Evolutionary conservation across 306 rosid species (phyloP).

Genomic region (Senna siamea): DNA sequence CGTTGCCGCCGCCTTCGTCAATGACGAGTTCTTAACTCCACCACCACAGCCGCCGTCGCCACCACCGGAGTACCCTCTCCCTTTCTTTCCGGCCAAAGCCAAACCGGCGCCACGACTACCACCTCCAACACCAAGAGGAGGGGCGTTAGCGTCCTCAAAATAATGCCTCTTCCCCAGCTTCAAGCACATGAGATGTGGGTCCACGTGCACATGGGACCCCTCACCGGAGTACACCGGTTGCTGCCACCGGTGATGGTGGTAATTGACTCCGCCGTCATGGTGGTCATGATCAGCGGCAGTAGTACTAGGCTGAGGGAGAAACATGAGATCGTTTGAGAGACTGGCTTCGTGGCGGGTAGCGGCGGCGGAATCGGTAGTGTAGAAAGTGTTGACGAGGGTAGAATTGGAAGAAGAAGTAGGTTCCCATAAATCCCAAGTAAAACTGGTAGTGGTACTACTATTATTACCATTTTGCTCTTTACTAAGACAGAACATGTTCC

Average conservation of each 20-base stretch:
- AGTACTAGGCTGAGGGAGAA: conserved; percentile 35
- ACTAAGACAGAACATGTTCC: conserved; percentile 58
- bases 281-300: not conserved
- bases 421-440: conserved; percentile 67
- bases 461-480: conserved; percentile 54
- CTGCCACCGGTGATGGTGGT: not conserved
- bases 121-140: not conserved
- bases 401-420: conserved; percentile 39
- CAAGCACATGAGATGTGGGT: conserved; percentile 81
- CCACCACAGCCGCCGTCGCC: conserved; percentile 16
- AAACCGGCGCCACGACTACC: conserved; percentile 17
- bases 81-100: conserved; percentile 53
- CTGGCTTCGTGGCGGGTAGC: too few species aligned
- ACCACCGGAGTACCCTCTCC: conserved; percentile 35
- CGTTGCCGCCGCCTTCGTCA: conserved; percentile 9
- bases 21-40: too few species aligned
- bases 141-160: conserved; percentile 64
- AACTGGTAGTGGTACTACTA: conserved; percentile 15
- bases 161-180: conserved; percentile 93
- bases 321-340: conserved; percentile 38
- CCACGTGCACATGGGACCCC: conserved; percentile 53
- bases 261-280: not conserved
- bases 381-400: conserved; percentile 26
- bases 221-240: conserved; percentile 43
- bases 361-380: conserved; percentile 1